phyloP scores from a whole-genome alignment of 2,329 filamentous ascomycete species.

The Clathrospora elynae region DNA sequence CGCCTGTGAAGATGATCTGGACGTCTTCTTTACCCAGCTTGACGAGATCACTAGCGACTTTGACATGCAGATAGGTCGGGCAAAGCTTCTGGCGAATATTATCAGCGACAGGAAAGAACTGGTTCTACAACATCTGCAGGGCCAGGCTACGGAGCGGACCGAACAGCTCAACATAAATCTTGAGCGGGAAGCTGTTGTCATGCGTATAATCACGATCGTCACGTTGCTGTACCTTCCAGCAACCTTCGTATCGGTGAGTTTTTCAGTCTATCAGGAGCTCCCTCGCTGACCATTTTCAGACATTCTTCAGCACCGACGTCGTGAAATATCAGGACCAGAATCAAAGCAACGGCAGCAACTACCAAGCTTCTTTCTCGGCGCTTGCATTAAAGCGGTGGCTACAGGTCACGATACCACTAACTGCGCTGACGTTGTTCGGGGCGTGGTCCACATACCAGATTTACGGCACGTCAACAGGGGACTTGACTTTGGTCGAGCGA shows the following conservation, averaged over 20 bases:
- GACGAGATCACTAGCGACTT: conserved; percentile 46
- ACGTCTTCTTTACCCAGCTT: conserved; percentile 28
- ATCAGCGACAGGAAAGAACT: conserved; percentile 46
- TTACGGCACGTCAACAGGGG: conserved; percentile 5
- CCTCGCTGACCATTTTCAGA: conserved; percentile 23
- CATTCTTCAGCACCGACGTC: conserved; percentile 51
- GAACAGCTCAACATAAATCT: conserved; percentile 28
- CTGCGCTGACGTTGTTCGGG: conserved; percentile 34
- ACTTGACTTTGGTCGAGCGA: not conserved
- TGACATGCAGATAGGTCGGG: conserved; percentile 46
- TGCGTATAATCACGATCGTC: conserved; percentile 36
- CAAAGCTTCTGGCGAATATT: conserved; percentile 43
- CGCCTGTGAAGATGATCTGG: conserved; percentile 14
- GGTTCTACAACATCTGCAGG: conserved; percentile 34
- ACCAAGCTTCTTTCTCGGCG: conserved; percentile 33
- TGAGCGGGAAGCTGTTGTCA: conserved; percentile 33
- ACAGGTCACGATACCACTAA: conserved; percentile 49
- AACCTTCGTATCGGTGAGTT: conserved; percentile 36
- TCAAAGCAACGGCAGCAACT: not conserved
- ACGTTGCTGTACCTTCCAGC: conserved; percentile 35
- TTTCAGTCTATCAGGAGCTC: not conserved
- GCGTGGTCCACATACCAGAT: conserved; percentile 26
- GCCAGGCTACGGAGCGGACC: conserved; percentile 28
- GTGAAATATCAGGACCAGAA: conserved; percentile 44
- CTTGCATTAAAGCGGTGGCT: conserved; percentile 46